Evolutionary conservation across 176 grass and related monocot species (phyloP), one percentile per base, ranked within the genome.

Genomic region (Bolboschoenus planiculmis): DNA sequence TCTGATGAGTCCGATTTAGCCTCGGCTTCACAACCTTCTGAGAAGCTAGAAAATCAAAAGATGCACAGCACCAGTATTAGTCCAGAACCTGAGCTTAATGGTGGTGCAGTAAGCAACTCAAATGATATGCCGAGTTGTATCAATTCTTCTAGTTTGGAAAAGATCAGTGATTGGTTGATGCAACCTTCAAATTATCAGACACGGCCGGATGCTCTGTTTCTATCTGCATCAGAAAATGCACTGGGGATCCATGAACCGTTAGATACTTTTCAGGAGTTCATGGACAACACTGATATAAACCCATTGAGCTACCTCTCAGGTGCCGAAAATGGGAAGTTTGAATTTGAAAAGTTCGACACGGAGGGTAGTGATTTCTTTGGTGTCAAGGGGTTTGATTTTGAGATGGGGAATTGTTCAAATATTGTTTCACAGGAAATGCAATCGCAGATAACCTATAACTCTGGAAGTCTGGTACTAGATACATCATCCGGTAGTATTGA

Each of bases 401-500:
- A 89, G 62, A 55, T 34, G 10, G 80, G 62, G n/a, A 68, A 60
- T 39, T 89, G 86, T 88, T 85, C 92, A 3, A 77, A 30, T 77
- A 55, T 85, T 3, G 42, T 78, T 81, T 76, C 87, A 4, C 83
- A 85, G 27, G 83, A 85, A 13, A 27, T 84, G 56, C 63, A 85
- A 39, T 86, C 68, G 8, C 87, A 89, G 24, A 44, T 89, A 65
- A 86, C 79, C 43, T 47, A 82, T 82, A 65, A 82, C 23, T 63
- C 80, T 3, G 24, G 31, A 37, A 82, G 58, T 82, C 29, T 82
- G 80, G 39, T 82, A 48, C 58, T 26, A 47, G 80, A 90, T 13
- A 90, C 93, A 71, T 95, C 97, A 34, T 90, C 91, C 2, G 88
- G 92, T 72, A 98, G 92, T 39, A 94, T 98, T 59, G 92, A 90